Percentiles rank a stretch among this genome's conserved stretches.
These are phyloP conservation scores for Prototheca stagnorum DNA, from an alignment of 163 green algal species.

Conservation along the genomic window DNA sequence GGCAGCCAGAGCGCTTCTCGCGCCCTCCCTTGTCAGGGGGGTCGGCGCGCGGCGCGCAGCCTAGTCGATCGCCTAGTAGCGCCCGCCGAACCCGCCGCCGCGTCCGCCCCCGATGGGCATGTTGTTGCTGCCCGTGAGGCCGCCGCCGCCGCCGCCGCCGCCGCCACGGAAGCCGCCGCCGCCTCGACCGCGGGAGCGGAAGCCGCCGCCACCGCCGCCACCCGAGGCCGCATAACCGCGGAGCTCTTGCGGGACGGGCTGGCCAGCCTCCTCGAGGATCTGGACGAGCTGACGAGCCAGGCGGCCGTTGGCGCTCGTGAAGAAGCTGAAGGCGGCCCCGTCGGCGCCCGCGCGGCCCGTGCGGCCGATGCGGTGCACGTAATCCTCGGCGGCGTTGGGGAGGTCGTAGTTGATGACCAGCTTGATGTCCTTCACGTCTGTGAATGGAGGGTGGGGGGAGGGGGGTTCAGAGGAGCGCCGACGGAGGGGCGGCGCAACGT, in stretches of 20 bases:
- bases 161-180: slow-evolving; percentile 6
- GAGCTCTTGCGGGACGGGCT: slow-evolving; percentile 31
- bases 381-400: slow-evolving; percentile 57
- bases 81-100: slow-evolving; percentile 2
- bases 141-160: slow-evolving; percentile 4
- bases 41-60: too few relatives aligned
- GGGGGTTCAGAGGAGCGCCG: not conserved
- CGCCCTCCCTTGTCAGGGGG: too few relatives aligned
- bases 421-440: slow-evolving; percentile 78
- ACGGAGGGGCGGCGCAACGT: not conserved
- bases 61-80: too few relatives aligned
- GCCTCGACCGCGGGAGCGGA: not conserved
- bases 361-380: slow-evolving; percentile 93
- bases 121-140: slow-evolving; percentile 11
- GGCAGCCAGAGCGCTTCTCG: too few relatives aligned
- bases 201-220: slow-evolving; percentile 13
- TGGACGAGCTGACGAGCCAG: slow-evolving; percentile 29
- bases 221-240: slow-evolving; percentile 16
- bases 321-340: slow-evolving; percentile 55
- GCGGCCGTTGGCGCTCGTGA: slow-evolving; percentile 57
- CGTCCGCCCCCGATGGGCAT: slow-evolving; percentile 5
- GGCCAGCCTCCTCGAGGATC: slow-evolving; percentile 31
- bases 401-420: slow-evolving; percentile 93
- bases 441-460: not conserved
- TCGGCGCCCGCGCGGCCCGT: slow-evolving; percentile 74